A percentile compares a stretch with the other conserved stretches of the same genome.
phyloP scores from a whole-genome alignment of 2,329 filamentous ascomycete species.

The Stemphylium vesicarium region DNA sequence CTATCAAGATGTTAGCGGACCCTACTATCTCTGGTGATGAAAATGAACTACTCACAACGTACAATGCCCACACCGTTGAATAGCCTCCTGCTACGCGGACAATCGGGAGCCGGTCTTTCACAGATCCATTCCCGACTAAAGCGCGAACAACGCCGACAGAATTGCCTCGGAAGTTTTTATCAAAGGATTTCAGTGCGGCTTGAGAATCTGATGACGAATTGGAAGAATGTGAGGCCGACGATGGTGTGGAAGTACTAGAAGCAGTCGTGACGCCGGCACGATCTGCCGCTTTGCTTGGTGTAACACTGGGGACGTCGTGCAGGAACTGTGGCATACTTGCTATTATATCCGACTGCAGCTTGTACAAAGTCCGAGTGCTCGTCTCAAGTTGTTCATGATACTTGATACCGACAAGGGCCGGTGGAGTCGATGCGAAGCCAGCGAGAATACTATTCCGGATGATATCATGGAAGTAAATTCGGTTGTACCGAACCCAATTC shows the following conservation, averaged over 20 bases:
- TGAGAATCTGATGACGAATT: not conserved
- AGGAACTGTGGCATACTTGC: constrained; percentile 46
- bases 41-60: constrained; percentile 15
- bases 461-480: constrained; percentile 45
- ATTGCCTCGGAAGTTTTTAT: constrained; percentile 31
- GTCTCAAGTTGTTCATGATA: constrained; percentile 30
- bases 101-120: constrained; percentile 34
- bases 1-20: not conserved
- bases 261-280: not conserved
- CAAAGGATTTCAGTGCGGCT: constrained; percentile 18
- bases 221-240: not conserved
- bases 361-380: constrained; percentile 31
- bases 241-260: not conserved
- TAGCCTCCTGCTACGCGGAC: constrained; percentile 42
- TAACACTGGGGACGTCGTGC: constrained; percentile 36
- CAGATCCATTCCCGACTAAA: constrained; percentile 1
- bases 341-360: constrained; percentile 41
- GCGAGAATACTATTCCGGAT: constrained; percentile 39
- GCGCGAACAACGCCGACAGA: not conserved
- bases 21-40: not conserved
- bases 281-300: not conserved
- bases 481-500: constrained; percentile 44
- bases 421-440: constrained; percentile 36
- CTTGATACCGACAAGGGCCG: constrained; percentile 26
- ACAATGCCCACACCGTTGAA: constrained; percentile 42